A percentile compares a stretch with the other conserved stretches of the same genome.
Evolutionary conservation across 495 filamentous ascomycete species (phyloP).

Genomic region (Emericellopsis terricola): DNA sequence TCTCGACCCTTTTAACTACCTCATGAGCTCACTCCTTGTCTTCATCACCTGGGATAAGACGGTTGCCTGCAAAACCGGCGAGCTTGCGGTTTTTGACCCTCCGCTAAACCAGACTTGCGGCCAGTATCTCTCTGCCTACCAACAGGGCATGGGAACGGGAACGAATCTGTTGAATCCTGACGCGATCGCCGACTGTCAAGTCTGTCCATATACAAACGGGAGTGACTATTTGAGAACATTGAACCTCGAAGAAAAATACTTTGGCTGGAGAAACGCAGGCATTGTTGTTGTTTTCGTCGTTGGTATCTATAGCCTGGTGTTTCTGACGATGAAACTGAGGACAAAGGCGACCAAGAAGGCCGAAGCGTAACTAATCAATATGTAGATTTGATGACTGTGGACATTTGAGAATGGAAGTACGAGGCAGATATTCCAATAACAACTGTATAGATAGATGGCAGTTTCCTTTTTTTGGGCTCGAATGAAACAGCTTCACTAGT

Average conservation of each 20-base stretch:
- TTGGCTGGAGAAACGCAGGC: slow-evolving; percentile 46
- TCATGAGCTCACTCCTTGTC: slow-evolving; percentile 52
- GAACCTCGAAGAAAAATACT: slow-evolving; percentile 37
- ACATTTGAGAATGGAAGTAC: too few species aligned
- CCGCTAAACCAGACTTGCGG: slow-evolving; percentile 44
- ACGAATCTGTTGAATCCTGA: slow-evolving; percentile 44
- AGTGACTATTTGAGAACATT: slow-evolving; percentile 48
- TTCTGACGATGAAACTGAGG: slow-evolving; percentile 12
- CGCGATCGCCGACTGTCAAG: slow-evolving; percentile 43
- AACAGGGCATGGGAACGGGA: slow-evolving; percentile 15
- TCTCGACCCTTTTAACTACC: slow-evolving; percentile 49
- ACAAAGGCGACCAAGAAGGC: slow-evolving; percentile 14
- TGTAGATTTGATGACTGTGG: too few species aligned
- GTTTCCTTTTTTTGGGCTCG: too few species aligned
- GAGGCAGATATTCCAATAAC: too few species aligned
- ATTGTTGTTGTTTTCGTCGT: slow-evolving; percentile 18
- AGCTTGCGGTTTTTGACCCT: slow-evolving; percentile 50
- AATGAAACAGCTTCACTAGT: too few species aligned
- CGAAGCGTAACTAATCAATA: too few species aligned
- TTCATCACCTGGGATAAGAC: slow-evolving; percentile 33
- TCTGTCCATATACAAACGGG: slow-evolving; percentile 50
- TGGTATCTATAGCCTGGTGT: slow-evolving; percentile 12
- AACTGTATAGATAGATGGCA: too few species aligned
- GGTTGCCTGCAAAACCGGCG: slow-evolving; percentile 37
- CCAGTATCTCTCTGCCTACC: slow-evolving; percentile 39